These are phyloP conservation scores for Fusarium globosum DNA, from an alignment of 2,329 filamentous ascomycete genomes.

Conservation along the genomic window DNA sequence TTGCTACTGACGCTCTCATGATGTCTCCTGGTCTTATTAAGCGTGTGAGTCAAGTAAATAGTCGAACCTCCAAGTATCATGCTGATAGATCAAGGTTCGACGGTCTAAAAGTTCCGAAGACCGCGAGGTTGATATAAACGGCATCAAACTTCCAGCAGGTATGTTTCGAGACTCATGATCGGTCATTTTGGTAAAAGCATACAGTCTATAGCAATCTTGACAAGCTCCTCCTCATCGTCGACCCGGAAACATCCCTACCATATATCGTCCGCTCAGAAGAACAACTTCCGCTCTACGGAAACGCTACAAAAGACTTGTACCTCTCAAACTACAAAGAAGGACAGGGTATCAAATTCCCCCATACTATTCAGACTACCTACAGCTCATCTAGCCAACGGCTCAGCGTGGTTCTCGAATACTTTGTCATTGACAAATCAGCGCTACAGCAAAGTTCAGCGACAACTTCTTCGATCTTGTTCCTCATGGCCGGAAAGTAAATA, in stretches of 20 bases:
- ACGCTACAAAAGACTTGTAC: slow-evolving; percentile 6
- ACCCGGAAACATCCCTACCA: slow-evolving; percentile 3
- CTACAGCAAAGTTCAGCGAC: neutral
- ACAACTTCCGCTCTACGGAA: slow-evolving; percentile 11
- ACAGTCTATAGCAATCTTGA: neutral
- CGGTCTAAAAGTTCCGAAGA: accelerated
- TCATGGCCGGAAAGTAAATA: neutral
- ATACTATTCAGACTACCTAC: slow-evolving; percentile 21
- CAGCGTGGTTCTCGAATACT: slow-evolving; percentile 22
- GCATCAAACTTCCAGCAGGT: slow-evolving; percentile 8
- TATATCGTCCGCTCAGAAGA: slow-evolving; percentile 21
- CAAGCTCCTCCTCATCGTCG: slow-evolving; percentile 5
- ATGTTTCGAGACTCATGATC: accelerated
- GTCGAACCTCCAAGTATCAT: accelerated
- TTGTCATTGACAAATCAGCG: slow-evolving; percentile 4
- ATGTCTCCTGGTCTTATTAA: neutral
- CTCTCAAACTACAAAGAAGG: slow-evolving; percentile 17
- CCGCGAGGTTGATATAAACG: neutral
- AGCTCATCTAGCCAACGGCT: slow-evolving; percentile 3
- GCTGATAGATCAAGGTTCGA: neutral
- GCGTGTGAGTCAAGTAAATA: neutral
- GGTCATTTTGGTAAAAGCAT: accelerated
- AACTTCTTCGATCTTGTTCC: neutral
- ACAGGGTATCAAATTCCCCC: slow-evolving; percentile 12
- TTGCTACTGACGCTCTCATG: neutral